These are phyloP conservation scores for Epichloe sylvatica DNA, from an alignment of 2,329 filamentous ascomycete species.

Conservation along the genomic window DNA sequence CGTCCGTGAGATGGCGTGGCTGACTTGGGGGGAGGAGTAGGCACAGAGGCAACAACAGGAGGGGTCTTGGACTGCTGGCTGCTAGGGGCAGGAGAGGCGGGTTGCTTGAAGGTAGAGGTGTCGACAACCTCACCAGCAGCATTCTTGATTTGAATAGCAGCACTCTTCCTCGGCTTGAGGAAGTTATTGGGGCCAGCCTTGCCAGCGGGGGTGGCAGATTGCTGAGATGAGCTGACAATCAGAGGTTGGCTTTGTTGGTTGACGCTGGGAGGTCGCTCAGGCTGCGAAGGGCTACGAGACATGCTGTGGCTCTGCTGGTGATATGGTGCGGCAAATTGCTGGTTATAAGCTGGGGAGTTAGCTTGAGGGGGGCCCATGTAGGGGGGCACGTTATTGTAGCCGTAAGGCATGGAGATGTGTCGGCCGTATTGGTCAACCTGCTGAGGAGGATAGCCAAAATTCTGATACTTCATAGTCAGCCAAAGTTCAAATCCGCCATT, in stretches of 20 bases:
- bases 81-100: slow-evolving; percentile 41
- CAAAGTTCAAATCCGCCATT: slow-evolving; percentile 56
- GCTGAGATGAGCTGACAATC: slow-evolving; percentile 46
- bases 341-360: slow-evolving; percentile 37
- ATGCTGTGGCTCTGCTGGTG: slow-evolving; percentile 51
- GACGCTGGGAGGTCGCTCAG: slow-evolving; percentile 54
- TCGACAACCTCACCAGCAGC: slow-evolving; percentile 65
- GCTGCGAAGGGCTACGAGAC: slow-evolving; percentile 72
- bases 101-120: slow-evolving; percentile 45
- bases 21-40: slow-evolving; percentile 67
- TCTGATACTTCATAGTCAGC: slow-evolving; percentile 60
- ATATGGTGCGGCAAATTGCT: slow-evolving; percentile 27
- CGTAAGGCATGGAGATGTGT: slow-evolving; percentile 26
- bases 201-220: slow-evolving; percentile 47
- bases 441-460: slow-evolving; percentile 39
- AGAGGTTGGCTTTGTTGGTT: slow-evolving; percentile 44
- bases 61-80: slow-evolving; percentile 49
- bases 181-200: slow-evolving; percentile 34
- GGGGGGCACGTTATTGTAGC: slow-evolving; percentile 33
- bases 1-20: slow-evolving; percentile 55
- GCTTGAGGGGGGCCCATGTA: slow-evolving; percentile 35
- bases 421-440: slow-evolving; percentile 26
- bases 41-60: slow-evolving; percentile 57
- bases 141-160: slow-evolving; percentile 73
- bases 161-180: slow-evolving; percentile 49